A percentile compares a stretch with the other conserved stretches of the same genome.
Evolutionary conservation across 331 rosid species (phyloP).

Genomic region (Pyracantha coccinea): DNA sequence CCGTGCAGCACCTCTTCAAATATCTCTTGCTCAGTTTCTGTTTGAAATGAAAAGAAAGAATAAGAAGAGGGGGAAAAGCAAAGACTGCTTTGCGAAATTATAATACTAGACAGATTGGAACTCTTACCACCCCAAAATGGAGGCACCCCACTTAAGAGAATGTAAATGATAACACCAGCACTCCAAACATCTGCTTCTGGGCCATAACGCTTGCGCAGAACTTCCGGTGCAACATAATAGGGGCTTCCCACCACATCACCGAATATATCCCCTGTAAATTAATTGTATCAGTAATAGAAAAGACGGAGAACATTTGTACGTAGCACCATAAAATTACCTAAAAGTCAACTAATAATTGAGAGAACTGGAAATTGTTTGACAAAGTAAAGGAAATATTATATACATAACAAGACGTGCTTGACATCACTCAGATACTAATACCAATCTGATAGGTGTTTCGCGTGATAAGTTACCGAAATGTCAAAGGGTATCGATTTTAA

Average conservation of each 20-base stretch:
- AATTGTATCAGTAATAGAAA: constrained; percentile 15
- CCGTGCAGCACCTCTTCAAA: constrained; percentile 58
- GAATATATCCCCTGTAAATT: constrained; percentile 60
- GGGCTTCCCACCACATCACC: constrained; percentile 90
- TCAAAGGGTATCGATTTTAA: not conserved
- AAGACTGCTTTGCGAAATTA: not conserved
- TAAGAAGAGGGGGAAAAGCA: not conserved
- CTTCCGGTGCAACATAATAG: constrained; percentile 89
- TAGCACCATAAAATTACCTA: not conserved
- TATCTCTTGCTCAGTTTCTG: constrained; percentile 68
- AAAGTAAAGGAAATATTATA: not conserved
- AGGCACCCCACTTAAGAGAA: constrained; percentile 88
- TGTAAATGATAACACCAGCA: constrained; percentile 81
- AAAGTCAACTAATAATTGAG: not conserved
- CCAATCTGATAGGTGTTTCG: not conserved
- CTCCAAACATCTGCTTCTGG: constrained; percentile 96
- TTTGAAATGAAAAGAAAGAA: not conserved
- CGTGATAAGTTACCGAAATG: not conserved
- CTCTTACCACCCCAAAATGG: constrained; percentile 93
- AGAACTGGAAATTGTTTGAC: not conserved
- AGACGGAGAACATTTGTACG: not conserved
- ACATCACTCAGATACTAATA: not conserved
- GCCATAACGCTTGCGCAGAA: constrained; percentile 58
- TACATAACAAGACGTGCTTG: not conserved
- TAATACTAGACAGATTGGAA: not conserved